phyloP scores from a whole-genome alignment of 2,329 filamentous ascomycete species.

The Myriosclerotinia curreyana region DNA sequence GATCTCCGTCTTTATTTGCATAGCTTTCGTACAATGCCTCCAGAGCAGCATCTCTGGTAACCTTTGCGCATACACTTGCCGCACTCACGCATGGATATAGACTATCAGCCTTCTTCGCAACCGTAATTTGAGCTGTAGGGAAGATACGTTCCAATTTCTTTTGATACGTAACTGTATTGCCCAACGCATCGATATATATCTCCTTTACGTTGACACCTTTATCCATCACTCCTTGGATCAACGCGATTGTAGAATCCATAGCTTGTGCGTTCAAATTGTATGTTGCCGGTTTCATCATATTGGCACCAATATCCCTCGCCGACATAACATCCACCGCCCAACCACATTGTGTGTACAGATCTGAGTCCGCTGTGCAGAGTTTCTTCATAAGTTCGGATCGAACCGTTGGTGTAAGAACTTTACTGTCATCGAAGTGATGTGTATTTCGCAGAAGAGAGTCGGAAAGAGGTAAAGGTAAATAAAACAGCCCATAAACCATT shows the following conservation, averaged over 20 bases:
- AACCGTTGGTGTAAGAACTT: slow-evolving; percentile 78
- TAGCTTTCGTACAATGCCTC: slow-evolving; percentile 64
- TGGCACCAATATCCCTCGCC: slow-evolving; percentile 49
- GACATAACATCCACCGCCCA: slow-evolving; percentile 83
- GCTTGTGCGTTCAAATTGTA: slow-evolving; percentile 98
- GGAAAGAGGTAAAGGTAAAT: slow-evolving; percentile 69
- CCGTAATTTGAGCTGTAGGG: slow-evolving; percentile 70
- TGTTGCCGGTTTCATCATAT: slow-evolving; percentile 43
- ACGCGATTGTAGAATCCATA: slow-evolving; percentile 81
- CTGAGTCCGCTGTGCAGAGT: slow-evolving; percentile 65
- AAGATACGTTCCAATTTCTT: slow-evolving; percentile 79
- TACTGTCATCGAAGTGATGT: slow-evolving; percentile 93
- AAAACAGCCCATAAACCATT: slow-evolving; percentile 70
- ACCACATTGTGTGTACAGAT: slow-evolving; percentile 64
- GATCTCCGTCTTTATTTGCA: slow-evolving; percentile 36
- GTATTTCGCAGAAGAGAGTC: slow-evolving; percentile 71
- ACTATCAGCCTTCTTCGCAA: slow-evolving; percentile 89
- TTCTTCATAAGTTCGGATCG: slow-evolving; percentile 67
- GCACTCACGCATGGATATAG: slow-evolving; percentile 91
- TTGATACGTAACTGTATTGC: slow-evolving; percentile 79
- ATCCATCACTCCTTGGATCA: slow-evolving; percentile 75
- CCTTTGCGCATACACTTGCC: slow-evolving; percentile 92
- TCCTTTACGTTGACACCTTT: slow-evolving; percentile 79
- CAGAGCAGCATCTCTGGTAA: slow-evolving; percentile 85
- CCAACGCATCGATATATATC: slow-evolving; percentile 95